phyloP scores from a whole-genome alignment of 441 rosid genomes.

The Flueggea neowawraea region DNA sequence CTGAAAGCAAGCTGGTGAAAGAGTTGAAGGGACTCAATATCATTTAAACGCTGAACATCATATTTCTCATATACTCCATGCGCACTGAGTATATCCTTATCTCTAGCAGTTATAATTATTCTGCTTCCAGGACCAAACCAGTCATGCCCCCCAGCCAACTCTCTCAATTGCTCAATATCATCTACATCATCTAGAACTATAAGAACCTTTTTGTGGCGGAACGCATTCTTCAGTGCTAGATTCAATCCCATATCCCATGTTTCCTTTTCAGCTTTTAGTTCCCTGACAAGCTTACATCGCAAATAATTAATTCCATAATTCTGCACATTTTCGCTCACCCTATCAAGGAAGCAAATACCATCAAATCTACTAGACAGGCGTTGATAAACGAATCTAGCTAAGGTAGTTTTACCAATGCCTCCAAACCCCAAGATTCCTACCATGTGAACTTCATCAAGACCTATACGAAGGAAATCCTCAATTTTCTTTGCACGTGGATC shows the following conservation, averaged over 20 bases:
- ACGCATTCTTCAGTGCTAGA: not conserved
- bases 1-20: slow-evolving; percentile 3
- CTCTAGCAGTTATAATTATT: slow-evolving; percentile 12
- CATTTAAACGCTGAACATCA: slow-evolving; percentile 1
- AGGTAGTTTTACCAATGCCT: no score
- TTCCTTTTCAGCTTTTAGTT: no score
- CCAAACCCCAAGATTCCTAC: no score
- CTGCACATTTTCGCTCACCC: no score
- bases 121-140: slow-evolving; percentile 10
- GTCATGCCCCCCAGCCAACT: slow-evolving; percentile 1
- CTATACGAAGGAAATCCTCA: no score
- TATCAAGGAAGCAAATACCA: no score
- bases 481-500: no score
- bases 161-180: slow-evolving; percentile 1
- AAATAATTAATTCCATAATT: no score
- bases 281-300: no score
- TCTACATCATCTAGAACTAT: slow-evolving; percentile 24
- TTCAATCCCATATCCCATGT: not conserved
- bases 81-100: not conserved
- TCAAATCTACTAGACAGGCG: no score
- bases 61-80: not conserved
- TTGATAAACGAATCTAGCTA: no score
- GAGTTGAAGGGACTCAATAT: slow-evolving; percentile 5
- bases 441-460: no score
- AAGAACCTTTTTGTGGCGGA: slow-evolving; percentile 7